Evolutionary conservation across 2,329 filamentous ascomycete genomes (phyloP), one percentile per base, ranked within the genome.

Genomic region (Coniochaeta ligniaria): DNA sequence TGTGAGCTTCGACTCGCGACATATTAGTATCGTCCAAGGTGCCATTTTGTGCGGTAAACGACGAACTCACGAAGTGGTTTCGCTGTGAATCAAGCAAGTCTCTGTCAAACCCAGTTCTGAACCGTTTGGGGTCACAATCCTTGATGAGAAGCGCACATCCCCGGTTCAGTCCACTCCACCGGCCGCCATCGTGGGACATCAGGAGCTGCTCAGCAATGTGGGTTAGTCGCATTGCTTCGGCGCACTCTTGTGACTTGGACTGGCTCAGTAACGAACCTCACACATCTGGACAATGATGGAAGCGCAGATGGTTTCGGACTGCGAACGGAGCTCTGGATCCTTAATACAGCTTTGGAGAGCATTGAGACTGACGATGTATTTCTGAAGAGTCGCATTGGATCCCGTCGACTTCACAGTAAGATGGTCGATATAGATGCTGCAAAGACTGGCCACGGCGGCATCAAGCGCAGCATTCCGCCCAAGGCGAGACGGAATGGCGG

Each of bases 211-310:
- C 52, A 22, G 26, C 6, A 28, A 55, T 3, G 26, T 6, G 22
- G 12, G 43, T 47, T 47, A 47, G 20, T 12, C 22, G 16, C 17
- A 3, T 47, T 26, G 43, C 20, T 41, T 20, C 5, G 6, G 16
- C 17, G 38, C 6, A 16, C 38, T n/a, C 11, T 26, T 47, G 7
- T 17, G 20, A 12, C 43, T 6, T 14, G 20, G 17, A 24, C 11
- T 41, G 28, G 38, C 12, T 12, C 16, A 43, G 7, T n/a, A 35
- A 20, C 47, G 17, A 35, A 62, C 57, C 58, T 62, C 60, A 54
- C 60, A 62, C 17, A 62, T 26, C 55, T 62, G 60, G 2, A 62
- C 28, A 14, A 62, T 47, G 22, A 62, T 57, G 28, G 60, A 62
- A 6, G 60, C 58, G 24, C 60, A 62, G 5, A 62, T 52, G 12